These are phyloP conservation scores for Hanseniaspora valbyensis DNA, from an alignment of 805 yeast species.

Conservation along the genomic window DNA sequence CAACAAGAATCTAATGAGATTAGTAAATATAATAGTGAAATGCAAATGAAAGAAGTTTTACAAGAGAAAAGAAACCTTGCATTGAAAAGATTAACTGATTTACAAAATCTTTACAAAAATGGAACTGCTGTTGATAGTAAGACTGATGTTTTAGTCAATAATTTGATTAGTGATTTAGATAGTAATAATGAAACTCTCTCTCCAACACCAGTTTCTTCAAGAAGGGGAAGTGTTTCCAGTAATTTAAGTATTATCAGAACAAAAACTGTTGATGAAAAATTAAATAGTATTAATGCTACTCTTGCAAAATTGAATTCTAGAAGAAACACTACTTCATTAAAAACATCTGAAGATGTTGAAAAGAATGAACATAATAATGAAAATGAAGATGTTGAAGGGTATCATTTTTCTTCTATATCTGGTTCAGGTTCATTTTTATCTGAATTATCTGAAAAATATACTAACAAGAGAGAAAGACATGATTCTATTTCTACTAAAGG, in stretches of 20 bases:
- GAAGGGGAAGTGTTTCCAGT: constrained; percentile 4
- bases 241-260: background rate
- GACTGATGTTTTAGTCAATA: constrained; percentile 6
- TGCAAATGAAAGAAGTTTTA: constrained; percentile 44
- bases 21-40: constrained; percentile 48
- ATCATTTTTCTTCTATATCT: constrained; percentile 15
- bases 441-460: constrained; percentile 28
- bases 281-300: constrained; percentile 13
- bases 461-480: constrained; percentile 7
- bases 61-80: constrained; percentile 54
- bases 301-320: constrained; percentile 10
- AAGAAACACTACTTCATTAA: background rate
- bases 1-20: constrained; percentile 70
- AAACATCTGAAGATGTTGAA: constrained; percentile 2
- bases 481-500: background rate
- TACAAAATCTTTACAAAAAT: constrained; percentile 57
- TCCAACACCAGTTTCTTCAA: background rate
- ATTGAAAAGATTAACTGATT: constrained; percentile 56
- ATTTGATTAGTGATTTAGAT: constrained; percentile 2
- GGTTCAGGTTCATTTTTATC: constrained; percentile 25
- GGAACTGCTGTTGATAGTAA: constrained; percentile 37
- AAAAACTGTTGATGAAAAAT: constrained; percentile 4
- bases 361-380: constrained; percentile 2
- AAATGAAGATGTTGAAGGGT: constrained; percentile 14
- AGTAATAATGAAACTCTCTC: background rate